A percentile compares a stretch with the other conserved stretches of the same genome.
Conservation (phyloP, 257 asterid genomes). For the Solanum stenotomum region DNA sequence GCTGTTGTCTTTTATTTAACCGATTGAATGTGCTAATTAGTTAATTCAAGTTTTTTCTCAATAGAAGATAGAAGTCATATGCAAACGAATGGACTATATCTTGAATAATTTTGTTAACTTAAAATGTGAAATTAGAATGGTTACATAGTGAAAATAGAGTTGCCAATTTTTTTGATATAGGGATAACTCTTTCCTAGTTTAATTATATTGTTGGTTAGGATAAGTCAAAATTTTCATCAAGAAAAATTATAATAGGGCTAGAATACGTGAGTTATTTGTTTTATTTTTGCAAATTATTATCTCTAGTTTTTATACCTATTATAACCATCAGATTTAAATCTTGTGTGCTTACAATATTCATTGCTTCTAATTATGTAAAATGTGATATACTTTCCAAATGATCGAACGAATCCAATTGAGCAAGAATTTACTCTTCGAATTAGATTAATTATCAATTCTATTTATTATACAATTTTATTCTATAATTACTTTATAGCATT, state of each 20-base stretch:
- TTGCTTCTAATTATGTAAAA: not conserved
- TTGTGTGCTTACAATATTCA: not conserved
- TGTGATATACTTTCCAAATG: not conserved
- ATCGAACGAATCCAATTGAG: not conserved
- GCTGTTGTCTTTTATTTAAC: too few species aligned
- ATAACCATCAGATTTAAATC: not conserved
- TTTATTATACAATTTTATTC: not conserved
- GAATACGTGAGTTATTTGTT: not conserved
- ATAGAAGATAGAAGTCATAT: not conserved
- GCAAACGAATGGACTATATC: not conserved
- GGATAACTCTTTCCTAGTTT: not conserved
- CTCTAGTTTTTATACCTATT: fast-evolving
- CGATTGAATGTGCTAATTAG: not conserved
- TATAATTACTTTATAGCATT: not conserved
- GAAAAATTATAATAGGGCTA: too few species aligned
- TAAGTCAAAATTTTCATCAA: not conserved
- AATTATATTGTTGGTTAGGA: too few species aligned
- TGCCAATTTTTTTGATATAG: too few species aligned
- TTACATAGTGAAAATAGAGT: not conserved
- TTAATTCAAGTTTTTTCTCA: not conserved
- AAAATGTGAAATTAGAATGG: not conserved
- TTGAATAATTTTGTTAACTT: not conserved
- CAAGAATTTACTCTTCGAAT: not conserved
- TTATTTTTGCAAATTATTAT: not conserved
- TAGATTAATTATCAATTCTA: not conserved